phyloP scores from a whole-genome alignment of 768 basidiomycete species.

The Strobilomyces echinocephalus region DNA sequence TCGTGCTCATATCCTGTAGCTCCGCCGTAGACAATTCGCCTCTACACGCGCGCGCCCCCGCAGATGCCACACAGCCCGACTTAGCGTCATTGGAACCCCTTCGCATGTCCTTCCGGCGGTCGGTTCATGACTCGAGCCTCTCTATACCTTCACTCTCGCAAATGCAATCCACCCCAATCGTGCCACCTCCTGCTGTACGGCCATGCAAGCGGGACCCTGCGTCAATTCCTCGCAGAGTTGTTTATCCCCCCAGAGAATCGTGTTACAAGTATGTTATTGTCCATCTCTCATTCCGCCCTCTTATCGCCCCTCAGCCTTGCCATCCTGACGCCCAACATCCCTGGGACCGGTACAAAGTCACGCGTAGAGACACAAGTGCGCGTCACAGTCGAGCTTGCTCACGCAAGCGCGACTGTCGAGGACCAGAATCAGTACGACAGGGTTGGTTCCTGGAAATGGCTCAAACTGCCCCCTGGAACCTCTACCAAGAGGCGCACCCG shows the following conservation, averaged over 20 bases:
- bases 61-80: constrained; percentile 35
- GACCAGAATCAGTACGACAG: constrained; percentile 67
- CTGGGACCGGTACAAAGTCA: constrained; percentile 79
- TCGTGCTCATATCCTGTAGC: constrained; percentile 10
- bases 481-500: constrained; percentile 81
- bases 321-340: constrained; percentile 80
- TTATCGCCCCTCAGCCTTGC: constrained; percentile 51
- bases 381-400: constrained; percentile 73
- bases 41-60: constrained; percentile 6
- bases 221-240: constrained; percentile 51
- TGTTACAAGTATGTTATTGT: constrained; percentile 62
- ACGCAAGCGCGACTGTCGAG: constrained; percentile 53
- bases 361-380: constrained; percentile 95
- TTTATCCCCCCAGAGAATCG: constrained; percentile 66
- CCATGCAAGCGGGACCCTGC: constrained; percentile 53
- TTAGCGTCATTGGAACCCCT: constrained; percentile 28
- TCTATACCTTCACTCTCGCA: constrained; percentile 34
- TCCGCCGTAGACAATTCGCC: constrained; percentile 18
- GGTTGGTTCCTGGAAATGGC: constrained; percentile 88
- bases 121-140: constrained; percentile 26
- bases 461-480: constrained; percentile 74
- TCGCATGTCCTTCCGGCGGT: constrained; percentile 30
- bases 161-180: constrained; percentile 52
- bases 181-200: constrained; percentile 61
- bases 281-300: constrained; percentile 2